Evolutionary conservation across 225 moss, liverwort and hornwort species (phyloP).

Genomic region (Polytrichum commune): DNA sequence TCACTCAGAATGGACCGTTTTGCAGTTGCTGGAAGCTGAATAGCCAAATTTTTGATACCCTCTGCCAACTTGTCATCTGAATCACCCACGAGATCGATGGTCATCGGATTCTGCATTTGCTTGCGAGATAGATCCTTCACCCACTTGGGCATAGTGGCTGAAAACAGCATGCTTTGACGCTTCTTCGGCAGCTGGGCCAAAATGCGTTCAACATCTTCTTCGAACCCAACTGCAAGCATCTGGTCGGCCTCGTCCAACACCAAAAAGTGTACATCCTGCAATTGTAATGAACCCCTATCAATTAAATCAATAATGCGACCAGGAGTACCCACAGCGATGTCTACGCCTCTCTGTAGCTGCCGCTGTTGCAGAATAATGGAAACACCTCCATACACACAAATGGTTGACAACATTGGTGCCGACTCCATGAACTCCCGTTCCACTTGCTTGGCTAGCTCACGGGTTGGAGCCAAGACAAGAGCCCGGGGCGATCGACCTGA

Average conservation of each 20-base stretch:
- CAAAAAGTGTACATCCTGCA: slow-evolving; percentile 51
- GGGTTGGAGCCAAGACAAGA: slow-evolving; percentile 56
- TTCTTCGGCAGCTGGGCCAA: slow-evolving; percentile 45
- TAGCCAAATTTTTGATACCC: slow-evolving; percentile 51
- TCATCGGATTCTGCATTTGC: slow-evolving; percentile 44
- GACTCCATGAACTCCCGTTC: slow-evolving; percentile 64
- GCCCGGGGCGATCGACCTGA: slow-evolving; percentile 46
- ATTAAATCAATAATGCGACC: slow-evolving; percentile 64
- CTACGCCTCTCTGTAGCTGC: slow-evolving; percentile 58
- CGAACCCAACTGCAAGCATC: slow-evolving; percentile 64
- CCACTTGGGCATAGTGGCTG: slow-evolving; percentile 67
- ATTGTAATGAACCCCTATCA: slow-evolving; percentile 37
- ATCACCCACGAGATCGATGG: slow-evolving; percentile 55
- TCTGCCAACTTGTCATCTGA: slow-evolving; percentile 61
- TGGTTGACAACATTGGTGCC: slow-evolving; percentile 56
- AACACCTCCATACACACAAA: slow-evolving; percentile 60
- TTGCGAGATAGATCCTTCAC: slow-evolving; percentile 55
- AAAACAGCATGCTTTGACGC: slow-evolving; percentile 63
- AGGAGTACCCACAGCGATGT: slow-evolving; percentile 57
- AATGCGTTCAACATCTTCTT: slow-evolving; percentile 59
- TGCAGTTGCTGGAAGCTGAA: slow-evolving; percentile 38
- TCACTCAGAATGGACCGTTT: slow-evolving; percentile 57
- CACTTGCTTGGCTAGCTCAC: slow-evolving; percentile 67
- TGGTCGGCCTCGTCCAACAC: slow-evolving; percentile 68
- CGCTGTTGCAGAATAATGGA: slow-evolving; percentile 43